phyloP scores from a whole-genome alignment of 2,329 filamentous ascomycete genomes.

The Talaromyces sp. region DNA sequence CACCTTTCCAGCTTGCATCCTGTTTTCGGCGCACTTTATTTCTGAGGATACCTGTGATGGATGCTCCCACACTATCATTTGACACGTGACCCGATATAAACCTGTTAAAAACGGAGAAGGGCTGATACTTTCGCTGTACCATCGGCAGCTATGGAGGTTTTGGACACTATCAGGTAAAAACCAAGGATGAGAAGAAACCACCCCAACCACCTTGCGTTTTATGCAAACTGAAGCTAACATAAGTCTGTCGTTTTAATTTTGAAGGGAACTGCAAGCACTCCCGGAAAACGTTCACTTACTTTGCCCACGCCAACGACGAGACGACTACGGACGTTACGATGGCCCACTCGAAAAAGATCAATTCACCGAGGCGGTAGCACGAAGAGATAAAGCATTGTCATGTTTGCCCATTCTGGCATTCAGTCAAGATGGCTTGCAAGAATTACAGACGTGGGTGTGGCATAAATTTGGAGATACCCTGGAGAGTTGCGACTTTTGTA shows the following conservation, averaged over 20 bases:
- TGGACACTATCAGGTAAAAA: conserved; percentile 36
- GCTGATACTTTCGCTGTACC: not conserved
- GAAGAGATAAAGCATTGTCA: conserved; percentile 59
- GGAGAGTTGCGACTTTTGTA: conserved; percentile 62
- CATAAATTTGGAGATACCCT: conserved; percentile 53
- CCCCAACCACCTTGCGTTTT: not conserved
- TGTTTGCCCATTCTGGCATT: conserved; percentile 66
- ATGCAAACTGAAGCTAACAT: not conserved
- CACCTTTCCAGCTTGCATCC: not conserved
- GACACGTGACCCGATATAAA: not conserved
- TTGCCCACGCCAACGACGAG: conserved; percentile 58
- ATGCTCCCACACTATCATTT: not conserved
- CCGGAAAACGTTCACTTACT: conserved; percentile 55
- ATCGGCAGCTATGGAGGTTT: conserved; percentile 31
- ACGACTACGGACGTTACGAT: conserved; percentile 61
- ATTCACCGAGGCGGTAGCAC: conserved; percentile 50
- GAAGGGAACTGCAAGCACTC: conserved; percentile 39
- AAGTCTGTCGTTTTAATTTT: not conserved
- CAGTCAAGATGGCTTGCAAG: conserved; percentile 53
- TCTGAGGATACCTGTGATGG: not conserved
- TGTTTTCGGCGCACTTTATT: not conserved
- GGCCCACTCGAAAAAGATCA: conserved; percentile 45
- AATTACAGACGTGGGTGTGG: conserved; percentile 56
- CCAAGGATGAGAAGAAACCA: not conserved
- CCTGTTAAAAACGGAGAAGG: not conserved